Conservation (phyloP, 495 filamentous ascomycete genomes). For the Penicillium samsonianum region DNA sequence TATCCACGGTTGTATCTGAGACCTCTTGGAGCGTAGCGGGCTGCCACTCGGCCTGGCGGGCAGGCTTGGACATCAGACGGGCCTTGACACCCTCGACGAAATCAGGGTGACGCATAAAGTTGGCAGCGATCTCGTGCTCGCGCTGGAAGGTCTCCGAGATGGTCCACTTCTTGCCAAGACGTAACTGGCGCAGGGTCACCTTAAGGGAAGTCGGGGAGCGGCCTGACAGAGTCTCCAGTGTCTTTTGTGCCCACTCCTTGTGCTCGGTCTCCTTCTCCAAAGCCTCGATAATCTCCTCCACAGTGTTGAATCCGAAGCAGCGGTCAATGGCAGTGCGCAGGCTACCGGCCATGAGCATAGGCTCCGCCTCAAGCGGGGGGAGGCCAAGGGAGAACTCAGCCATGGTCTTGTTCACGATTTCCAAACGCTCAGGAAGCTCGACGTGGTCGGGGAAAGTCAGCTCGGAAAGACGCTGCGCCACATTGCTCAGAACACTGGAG, state of each 20-base stretch:
- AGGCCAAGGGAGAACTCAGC: conserved; percentile 87
- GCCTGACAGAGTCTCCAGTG: conserved; percentile 65
- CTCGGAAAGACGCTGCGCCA: conserved; percentile 85
- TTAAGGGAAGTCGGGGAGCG: conserved; percentile 82
- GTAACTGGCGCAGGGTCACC: conserved; percentile 80
- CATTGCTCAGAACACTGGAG: conserved; percentile 74
- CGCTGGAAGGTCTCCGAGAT: conserved; percentile 80
- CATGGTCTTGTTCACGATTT: conserved; percentile 80
- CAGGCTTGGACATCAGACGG: conserved; percentile 65
- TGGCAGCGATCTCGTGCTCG: conserved; percentile 74
- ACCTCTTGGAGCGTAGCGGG: conserved; percentile 69
- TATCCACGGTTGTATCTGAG: conserved; percentile 49
- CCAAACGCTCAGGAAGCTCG: conserved; percentile 57
- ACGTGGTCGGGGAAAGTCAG: conserved; percentile 80
- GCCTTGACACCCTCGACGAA: conserved; percentile 85
- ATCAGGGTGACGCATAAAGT: conserved; percentile 86
- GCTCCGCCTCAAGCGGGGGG: conserved; percentile 61
- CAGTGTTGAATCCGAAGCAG: conserved; percentile 66
- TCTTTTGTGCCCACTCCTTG: conserved; percentile 72
- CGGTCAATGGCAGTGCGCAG: conserved; percentile 79
- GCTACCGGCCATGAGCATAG: conserved; percentile 61
- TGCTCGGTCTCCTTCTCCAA: conserved; percentile 59
- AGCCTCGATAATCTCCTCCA: conserved; percentile 69
- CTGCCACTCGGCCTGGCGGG: conserved; percentile 64
- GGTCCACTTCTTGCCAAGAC: conserved; percentile 68